A percentile compares a stretch with the other conserved stretches of the same genome.
These are phyloP conservation scores for Boechera divaricarpa DNA, from an alignment of 345 rosid genomes.

Conservation along the genomic window DNA sequence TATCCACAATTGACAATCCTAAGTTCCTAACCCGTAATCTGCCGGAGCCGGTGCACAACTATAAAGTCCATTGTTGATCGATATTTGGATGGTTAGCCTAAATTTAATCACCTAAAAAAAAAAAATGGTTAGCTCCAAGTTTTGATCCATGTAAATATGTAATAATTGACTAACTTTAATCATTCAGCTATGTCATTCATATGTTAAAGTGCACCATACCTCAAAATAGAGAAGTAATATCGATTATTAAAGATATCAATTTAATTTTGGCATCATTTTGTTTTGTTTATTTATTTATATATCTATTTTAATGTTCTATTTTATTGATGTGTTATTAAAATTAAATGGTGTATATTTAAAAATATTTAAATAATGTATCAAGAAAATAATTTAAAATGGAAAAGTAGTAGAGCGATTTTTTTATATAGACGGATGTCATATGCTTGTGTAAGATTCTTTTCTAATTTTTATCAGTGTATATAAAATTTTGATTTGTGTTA, in stretches of 20 bases:
- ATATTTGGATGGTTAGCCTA: neutral
- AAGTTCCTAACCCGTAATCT: too few relatives aligned
- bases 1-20: too few relatives aligned
- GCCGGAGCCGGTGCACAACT: neutral
- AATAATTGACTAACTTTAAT: slow-evolving; percentile 31
- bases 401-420: neutral
- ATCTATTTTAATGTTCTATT: neutral
- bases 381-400: neutral
- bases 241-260: neutral
- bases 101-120: neutral
- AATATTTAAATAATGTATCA: too few relatives aligned
- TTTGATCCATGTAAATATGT: neutral
- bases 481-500: neutral
- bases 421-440: neutral
- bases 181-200: slow-evolving; percentile 11
- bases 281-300: neutral
- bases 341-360: neutral
- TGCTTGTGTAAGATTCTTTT: neutral
- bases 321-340: neutral
- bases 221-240: neutral
- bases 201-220: slow-evolving; percentile 1
- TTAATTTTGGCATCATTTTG: neutral
- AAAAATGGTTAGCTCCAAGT: neutral
- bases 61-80: neutral
- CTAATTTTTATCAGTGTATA: neutral